Conservation (phyloP, 768 basidiomycete species). For the Sporobolomyces pararoseus region DNA sequence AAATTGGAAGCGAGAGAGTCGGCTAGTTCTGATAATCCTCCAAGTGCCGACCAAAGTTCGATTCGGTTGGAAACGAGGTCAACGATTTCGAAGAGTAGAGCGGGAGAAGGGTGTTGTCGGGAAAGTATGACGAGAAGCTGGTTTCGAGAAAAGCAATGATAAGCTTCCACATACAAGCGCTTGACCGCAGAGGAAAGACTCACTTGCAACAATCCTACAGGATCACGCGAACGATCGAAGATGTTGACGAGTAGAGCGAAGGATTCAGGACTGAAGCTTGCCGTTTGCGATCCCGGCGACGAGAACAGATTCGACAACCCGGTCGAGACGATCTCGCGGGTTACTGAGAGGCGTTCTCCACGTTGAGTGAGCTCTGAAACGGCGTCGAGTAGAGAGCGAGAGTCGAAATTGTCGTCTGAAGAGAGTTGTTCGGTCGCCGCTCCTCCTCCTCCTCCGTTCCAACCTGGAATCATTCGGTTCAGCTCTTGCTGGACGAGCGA, state of each 20-base stretch:
- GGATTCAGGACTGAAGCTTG: neutral
- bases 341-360: slow-evolving; percentile 10
- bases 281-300: neutral
- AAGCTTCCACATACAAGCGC: neutral
- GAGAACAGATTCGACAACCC: neutral
- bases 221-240: slow-evolving; percentile 4
- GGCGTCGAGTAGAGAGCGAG: neutral
- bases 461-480: neutral
- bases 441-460: neutral
- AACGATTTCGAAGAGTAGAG: slow-evolving; percentile 18
- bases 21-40: slow-evolving; percentile 6
- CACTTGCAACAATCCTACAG: slow-evolving; percentile 23
- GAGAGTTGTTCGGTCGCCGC: neutral
- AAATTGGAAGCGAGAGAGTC: neutral
- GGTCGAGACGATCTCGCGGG: slow-evolving; percentile 17
- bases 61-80: slow-evolving; percentile 20
- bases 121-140: slow-evolving; percentile 27
- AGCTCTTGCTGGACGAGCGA: neutral
- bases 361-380: neutral
- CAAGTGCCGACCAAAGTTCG: slow-evolving; percentile 24
- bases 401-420: neutral
- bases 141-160: neutral
- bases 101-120: neutral
- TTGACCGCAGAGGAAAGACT: neutral
- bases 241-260: slow-evolving; percentile 15